Evolutionary conservation across 495 filamentous ascomycete species (phyloP).

Genomic region (Cladorrhinum samala): DNA sequence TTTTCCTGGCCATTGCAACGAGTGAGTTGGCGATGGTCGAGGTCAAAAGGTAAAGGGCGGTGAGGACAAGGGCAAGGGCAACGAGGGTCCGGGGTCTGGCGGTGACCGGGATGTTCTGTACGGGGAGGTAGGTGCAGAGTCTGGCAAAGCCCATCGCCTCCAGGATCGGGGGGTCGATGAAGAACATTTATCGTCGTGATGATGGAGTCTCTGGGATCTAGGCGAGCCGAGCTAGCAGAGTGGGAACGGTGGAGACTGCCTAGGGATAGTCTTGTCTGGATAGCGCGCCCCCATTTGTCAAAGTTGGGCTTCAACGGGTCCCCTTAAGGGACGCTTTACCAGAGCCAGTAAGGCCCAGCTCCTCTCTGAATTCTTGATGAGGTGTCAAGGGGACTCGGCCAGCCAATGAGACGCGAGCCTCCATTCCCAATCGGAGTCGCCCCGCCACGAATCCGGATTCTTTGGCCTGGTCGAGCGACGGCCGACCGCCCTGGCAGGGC

Average conservation of each 20-base stretch:
- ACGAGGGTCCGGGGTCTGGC: slow-evolving; percentile 20
- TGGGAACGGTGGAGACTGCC: background rate
- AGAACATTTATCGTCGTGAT: background rate
- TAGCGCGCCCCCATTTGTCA: slow-evolving; percentile 4
- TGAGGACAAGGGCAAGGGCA: slow-evolving; percentile 8
- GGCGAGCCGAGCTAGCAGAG: background rate
- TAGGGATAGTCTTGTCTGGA: background rate
- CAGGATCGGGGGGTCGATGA: background rate
- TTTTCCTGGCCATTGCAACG: slow-evolving; percentile 24
- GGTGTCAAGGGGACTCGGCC: slow-evolving; percentile 4
- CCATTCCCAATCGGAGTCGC: slow-evolving; percentile 15
- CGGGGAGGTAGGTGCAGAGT: slow-evolving; percentile 14
- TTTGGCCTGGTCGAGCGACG: slow-evolving; percentile 3
- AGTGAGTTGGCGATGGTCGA: slow-evolving; percentile 11
- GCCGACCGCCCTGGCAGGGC: slow-evolving; percentile 10
- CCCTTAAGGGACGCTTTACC: background rate
- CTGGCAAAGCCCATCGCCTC: background rate
- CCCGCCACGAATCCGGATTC: slow-evolving; percentile 8
- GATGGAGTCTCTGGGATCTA: background rate
- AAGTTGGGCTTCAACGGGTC: slow-evolving; percentile 18
- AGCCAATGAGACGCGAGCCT: slow-evolving; percentile 7
- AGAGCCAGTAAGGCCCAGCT: background rate
- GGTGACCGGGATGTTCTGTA: slow-evolving; percentile 20
- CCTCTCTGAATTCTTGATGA: background rate
- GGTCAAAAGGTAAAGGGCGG: slow-evolving; percentile 17